Evolutionary conservation across 2,329 filamentous ascomycete genomes (phyloP).

Genomic region (Berkeleyomyces rouxiae): DNA sequence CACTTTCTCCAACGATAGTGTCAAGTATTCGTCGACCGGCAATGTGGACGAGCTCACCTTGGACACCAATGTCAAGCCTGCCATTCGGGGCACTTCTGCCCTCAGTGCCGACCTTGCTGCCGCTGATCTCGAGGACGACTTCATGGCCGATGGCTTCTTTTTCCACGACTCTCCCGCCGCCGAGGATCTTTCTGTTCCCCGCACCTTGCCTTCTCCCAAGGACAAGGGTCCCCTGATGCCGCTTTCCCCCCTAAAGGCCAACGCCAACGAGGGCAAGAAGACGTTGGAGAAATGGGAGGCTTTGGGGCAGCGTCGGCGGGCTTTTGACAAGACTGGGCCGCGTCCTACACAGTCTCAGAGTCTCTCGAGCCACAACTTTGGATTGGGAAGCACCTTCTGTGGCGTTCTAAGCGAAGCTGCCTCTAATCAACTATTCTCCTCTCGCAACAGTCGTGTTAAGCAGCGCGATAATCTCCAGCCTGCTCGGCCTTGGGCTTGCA

Average conservation of each 20-base stretch:
- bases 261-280: slow-evolving; percentile 15
- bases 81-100: background rate
- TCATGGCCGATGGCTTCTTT: slow-evolving; percentile 54
- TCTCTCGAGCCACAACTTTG: background rate
- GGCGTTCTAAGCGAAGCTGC: slow-evolving; percentile 4
- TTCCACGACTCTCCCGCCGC: slow-evolving; percentile 39
- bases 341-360: background rate
- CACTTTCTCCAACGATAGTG: slow-evolving; percentile 65
- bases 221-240: background rate
- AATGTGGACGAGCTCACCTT: slow-evolving; percentile 13
- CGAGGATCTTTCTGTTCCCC: background rate
- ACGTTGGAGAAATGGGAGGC: slow-evolving; percentile 73
- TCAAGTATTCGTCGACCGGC: slow-evolving; percentile 19
- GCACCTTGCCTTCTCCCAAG: slow-evolving; percentile 21
- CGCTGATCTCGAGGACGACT: slow-evolving; percentile 44
- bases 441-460: background rate
- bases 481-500: slow-evolving; percentile 8
- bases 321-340: slow-evolving; percentile 20
- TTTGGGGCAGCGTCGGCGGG: slow-evolving; percentile 69
- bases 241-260: background rate
- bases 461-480: slow-evolving; percentile 6
- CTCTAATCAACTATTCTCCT: slow-evolving; percentile 1
- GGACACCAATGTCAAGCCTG: slow-evolving; percentile 17
- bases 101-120: slow-evolving; percentile 20
- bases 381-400: background rate